Conservation (phyloP, 1,284 basidiomycete species). For the Ganoderma lucidum region DNA sequence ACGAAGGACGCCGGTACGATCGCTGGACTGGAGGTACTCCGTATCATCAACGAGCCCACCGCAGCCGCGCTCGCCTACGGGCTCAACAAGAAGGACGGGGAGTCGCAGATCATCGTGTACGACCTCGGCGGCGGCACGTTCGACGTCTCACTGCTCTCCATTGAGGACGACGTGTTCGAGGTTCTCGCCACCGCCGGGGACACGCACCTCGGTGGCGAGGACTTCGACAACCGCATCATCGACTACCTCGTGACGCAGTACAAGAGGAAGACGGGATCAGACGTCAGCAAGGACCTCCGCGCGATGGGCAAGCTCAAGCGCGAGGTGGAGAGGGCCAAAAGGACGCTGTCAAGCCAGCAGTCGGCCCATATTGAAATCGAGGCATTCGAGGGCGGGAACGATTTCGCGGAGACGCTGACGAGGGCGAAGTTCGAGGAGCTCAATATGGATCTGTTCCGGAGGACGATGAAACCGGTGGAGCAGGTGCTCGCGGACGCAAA, state of each 20-base stretch:
- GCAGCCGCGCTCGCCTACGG: slow-evolving; percentile 98
- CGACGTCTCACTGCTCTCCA: slow-evolving; percentile 97
- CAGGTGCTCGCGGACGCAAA: slow-evolving; percentile 98
- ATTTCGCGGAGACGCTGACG: slow-evolving; percentile 96
- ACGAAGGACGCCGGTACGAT: slow-evolving; percentile 99
- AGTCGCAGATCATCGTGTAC: slow-evolving; percentile 93
- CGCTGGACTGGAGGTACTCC: slow-evolving; percentile 93
- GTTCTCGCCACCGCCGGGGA: slow-evolving; percentile 98
- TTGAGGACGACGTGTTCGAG: slow-evolving; percentile 98
- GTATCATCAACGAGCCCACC: slow-evolving; percentile 99
- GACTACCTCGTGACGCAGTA: slow-evolving; percentile 92
- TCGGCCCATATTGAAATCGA: slow-evolving; percentile 79
- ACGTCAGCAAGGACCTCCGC: slow-evolving; percentile 86
- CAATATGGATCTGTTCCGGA: slow-evolving; percentile 98
- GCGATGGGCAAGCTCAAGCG: slow-evolving; percentile 98
- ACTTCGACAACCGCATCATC: slow-evolving; percentile 97
- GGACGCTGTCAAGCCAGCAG: slow-evolving; percentile 86
- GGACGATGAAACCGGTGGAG: slow-evolving; percentile 99
- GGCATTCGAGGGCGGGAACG: slow-evolving; percentile 92
- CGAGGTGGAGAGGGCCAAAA: slow-evolving; percentile 98
- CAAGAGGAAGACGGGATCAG: slow-evolving; percentile 95
- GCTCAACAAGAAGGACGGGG: slow-evolving; percentile 94
- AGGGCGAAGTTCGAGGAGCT: slow-evolving; percentile 99
- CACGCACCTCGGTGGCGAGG: slow-evolving; percentile 99
- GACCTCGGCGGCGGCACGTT: slow-evolving; percentile 83